Conservation (phyloP, 257 asterid species). For the Coffea canephora region DNA sequence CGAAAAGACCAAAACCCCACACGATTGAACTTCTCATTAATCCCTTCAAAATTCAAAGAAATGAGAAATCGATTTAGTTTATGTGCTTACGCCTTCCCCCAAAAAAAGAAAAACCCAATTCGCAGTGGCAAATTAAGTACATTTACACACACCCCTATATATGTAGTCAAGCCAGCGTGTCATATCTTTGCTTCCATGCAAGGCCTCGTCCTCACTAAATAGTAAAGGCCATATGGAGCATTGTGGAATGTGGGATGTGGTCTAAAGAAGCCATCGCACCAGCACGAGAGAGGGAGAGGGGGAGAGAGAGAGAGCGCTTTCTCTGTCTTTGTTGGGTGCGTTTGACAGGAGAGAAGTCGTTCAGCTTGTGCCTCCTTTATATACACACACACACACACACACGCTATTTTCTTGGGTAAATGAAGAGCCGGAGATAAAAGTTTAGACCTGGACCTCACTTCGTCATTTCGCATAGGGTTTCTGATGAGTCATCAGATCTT, state of each 20-base stretch:
- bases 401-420: slow-evolving; percentile 16
- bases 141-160: no score
- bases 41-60: background rate
- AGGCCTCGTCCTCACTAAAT: slow-evolving; percentile 29
- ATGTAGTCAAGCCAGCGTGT: slow-evolving; percentile 11
- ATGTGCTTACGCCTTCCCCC: background rate
- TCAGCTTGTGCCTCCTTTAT: slow-evolving; percentile 11
- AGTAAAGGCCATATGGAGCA: background rate
- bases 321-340: slow-evolving; percentile 1
- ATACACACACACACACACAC: slow-evolving; percentile 5
- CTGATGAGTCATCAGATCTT: slow-evolving; percentile 29
- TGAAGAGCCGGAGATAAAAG: slow-evolving; percentile 24
- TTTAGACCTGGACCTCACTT: background rate
- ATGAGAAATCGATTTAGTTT: background rate
- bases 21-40: background rate
- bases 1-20: background rate
- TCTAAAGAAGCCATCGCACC: slow-evolving; percentile 8
- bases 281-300: slow-evolving; percentile 3
- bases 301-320: background rate
- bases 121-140: background rate
- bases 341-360: slow-evolving; percentile 6
- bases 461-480: background rate
- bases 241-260: background rate
- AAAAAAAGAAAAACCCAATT: background rate
- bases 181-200: slow-evolving; percentile 61